phyloP scores from a whole-genome alignment of 2,329 filamentous ascomycete genomes.

The Neospermospora avenae region DNA sequence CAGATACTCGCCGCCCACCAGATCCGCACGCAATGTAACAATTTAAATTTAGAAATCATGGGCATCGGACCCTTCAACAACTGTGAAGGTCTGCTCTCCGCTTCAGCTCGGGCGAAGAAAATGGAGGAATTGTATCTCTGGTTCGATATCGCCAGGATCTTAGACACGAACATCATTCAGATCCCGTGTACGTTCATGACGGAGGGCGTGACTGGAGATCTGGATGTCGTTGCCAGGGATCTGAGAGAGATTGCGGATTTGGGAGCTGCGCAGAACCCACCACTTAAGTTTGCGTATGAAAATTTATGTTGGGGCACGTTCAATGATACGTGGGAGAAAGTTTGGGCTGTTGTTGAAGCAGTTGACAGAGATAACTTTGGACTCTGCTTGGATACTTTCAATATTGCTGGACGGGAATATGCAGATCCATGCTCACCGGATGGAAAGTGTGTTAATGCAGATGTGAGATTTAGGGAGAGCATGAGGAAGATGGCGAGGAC shows the following conservation, averaged over 20 bases:
- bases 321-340: constrained; percentile 67
- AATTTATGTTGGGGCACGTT: constrained; percentile 69
- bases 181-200: constrained; percentile 64
- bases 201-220: constrained; percentile 43
- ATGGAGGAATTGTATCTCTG: constrained; percentile 65
- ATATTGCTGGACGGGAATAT: constrained; percentile 68
- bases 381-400: constrained; percentile 74
- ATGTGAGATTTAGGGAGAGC: constrained; percentile 44
- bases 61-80: constrained; percentile 64
- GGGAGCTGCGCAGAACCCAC: constrained; percentile 52
- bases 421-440: constrained; percentile 58
- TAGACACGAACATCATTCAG: constrained; percentile 69
- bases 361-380: constrained; percentile 72
- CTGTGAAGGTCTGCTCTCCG: constrained; percentile 70
- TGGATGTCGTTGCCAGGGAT: constrained; percentile 58
- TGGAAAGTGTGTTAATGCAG: constrained; percentile 27
- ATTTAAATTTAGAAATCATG: constrained; percentile 55
- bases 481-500: constrained; percentile 24
- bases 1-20: constrained; percentile 53
- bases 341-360: constrained; percentile 63
- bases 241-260: constrained; percentile 64
- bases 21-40: constrained; percentile 55
- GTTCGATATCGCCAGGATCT: constrained; percentile 62
- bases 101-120: constrained; percentile 52
- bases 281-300: constrained; percentile 70